phyloP scores from a whole-genome alignment of 106 monocot species.

The Allium sativum region DNA sequence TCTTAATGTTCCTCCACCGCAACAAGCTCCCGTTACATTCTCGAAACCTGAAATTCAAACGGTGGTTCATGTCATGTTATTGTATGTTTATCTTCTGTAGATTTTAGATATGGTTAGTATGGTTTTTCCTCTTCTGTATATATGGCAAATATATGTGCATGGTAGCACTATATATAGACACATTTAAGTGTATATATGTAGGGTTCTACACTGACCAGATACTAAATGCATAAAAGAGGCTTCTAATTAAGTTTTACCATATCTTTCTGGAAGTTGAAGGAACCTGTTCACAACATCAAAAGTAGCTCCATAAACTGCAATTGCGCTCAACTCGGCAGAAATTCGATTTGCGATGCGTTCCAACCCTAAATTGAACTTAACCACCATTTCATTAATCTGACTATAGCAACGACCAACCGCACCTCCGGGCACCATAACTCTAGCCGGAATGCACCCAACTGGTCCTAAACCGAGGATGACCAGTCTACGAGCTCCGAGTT shows the following conservation, averaged over 20 bases:
- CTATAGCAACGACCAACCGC: not conserved
- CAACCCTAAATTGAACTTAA: not conserved
- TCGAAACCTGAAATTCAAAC: constrained; percentile 3
- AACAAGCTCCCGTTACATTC: constrained; percentile 13
- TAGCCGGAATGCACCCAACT: constrained; percentile 14
- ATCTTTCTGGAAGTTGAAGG: constrained; percentile 6
- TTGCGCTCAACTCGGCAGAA: not conserved
- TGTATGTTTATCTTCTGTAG: too few species aligned
- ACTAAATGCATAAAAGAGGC: too few species aligned
- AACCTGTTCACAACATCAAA: constrained; percentile 4
- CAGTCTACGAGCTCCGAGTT: constrained; percentile 2
- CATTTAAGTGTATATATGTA: too few species aligned
- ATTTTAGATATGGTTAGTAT: too few species aligned
- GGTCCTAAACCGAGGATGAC: constrained; percentile 9
- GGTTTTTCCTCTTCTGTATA: too few species aligned
- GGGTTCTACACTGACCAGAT: too few species aligned
- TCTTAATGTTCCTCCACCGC: constrained; percentile 10
- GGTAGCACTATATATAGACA: too few species aligned
- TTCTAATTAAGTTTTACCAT: constrained; percentile 6
- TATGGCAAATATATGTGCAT: too few species aligned
- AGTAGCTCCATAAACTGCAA: constrained; percentile 8
- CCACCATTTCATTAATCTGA: constrained; percentile 10
- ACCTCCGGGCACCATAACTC: not conserved
- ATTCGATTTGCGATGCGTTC: not conserved
- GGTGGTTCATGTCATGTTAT: too few species aligned